Evolutionary conservation across 306 rosid species (phyloP).

Genomic region (Pterocarpus santalinus): DNA sequence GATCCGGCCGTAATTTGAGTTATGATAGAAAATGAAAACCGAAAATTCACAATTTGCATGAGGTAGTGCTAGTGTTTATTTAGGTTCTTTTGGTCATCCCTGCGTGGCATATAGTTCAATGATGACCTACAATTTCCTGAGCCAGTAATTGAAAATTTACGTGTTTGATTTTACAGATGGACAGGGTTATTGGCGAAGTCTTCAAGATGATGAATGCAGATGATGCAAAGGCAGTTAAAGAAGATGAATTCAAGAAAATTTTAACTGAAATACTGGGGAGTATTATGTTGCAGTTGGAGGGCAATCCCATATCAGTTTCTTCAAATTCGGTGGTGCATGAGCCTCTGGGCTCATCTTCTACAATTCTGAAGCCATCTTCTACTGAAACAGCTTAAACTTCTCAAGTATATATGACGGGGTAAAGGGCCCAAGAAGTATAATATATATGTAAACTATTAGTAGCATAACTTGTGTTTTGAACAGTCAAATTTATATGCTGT

Average conservation of each 20-base stretch:
- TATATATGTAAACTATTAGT: constrained; percentile 27
- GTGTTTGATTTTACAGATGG: constrained; percentile 69
- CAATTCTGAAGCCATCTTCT: constrained; percentile 71
- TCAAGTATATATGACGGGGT: constrained; percentile 25
- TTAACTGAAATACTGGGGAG: constrained; percentile 69
- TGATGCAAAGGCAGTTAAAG: constrained; percentile 67
- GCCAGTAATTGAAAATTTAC: not conserved
- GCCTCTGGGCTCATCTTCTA: constrained; percentile 76
- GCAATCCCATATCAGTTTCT: constrained; percentile 71
- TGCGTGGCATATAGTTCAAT: constrained; percentile 16
- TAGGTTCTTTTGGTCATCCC: not conserved
- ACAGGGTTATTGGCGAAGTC: constrained; percentile 63
- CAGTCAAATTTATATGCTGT: constrained; percentile 19
- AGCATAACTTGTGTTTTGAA: constrained; percentile 38
- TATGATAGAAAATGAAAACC: not conserved
- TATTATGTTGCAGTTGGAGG: constrained; percentile 85
- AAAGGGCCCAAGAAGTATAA: constrained; percentile 13
- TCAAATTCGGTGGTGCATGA: constrained; percentile 92
- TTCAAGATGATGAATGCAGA: constrained; percentile 67
- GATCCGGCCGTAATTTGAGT: not conserved
- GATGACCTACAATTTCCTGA: constrained; percentile 4
- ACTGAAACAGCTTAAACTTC: constrained; percentile 45
- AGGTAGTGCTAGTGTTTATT: not conserved
- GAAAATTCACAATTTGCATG: constrained; percentile 5
- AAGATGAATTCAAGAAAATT: constrained; percentile 90